Evolutionary conservation across 1,284 basidiomycete species (phyloP).

Genomic region (Earliella scabrosa): DNA sequence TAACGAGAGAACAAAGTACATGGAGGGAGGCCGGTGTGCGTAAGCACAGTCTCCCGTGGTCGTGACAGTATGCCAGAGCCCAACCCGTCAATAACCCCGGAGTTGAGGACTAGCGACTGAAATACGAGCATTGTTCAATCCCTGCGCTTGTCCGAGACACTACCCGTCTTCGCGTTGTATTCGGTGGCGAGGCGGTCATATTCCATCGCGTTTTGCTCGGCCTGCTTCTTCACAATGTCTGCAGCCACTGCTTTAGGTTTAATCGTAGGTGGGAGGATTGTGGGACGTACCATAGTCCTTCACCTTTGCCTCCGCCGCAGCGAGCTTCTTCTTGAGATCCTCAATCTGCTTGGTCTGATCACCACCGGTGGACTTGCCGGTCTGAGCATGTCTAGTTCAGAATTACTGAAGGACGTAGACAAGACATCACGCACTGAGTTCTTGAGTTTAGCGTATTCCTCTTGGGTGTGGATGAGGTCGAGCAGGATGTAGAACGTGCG

Average conservation of each 20-base stretch:
- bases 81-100: background rate
- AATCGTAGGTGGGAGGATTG: background rate
- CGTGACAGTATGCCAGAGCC: background rate
- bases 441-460: constrained; percentile 85
- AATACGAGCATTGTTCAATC: constrained; percentile 35
- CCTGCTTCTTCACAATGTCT: constrained; percentile 88
- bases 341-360: constrained; percentile 66
- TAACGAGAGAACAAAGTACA: too few species aligned
- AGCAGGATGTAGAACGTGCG: constrained; percentile 92
- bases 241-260: background rate
- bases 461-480: constrained; percentile 90
- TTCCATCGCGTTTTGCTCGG: constrained; percentile 74
- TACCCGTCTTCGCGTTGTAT: constrained; percentile 73
- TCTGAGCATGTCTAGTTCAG: constrained; percentile 19
- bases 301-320: constrained; percentile 50
- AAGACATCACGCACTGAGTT: constrained; percentile 50
- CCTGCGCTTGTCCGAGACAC: constrained; percentile 51
- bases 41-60: too few species aligned
- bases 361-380: constrained; percentile 26
- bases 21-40: too few species aligned
- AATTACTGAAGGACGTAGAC: background rate
- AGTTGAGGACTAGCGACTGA: too few species aligned
- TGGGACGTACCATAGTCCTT: constrained; percentile 70
- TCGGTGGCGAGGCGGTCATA: constrained; percentile 82
- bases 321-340: constrained; percentile 65